Conservation (phyloP, 2,329 filamentous ascomycete genomes). For the Calonectria henricotiae region DNA sequence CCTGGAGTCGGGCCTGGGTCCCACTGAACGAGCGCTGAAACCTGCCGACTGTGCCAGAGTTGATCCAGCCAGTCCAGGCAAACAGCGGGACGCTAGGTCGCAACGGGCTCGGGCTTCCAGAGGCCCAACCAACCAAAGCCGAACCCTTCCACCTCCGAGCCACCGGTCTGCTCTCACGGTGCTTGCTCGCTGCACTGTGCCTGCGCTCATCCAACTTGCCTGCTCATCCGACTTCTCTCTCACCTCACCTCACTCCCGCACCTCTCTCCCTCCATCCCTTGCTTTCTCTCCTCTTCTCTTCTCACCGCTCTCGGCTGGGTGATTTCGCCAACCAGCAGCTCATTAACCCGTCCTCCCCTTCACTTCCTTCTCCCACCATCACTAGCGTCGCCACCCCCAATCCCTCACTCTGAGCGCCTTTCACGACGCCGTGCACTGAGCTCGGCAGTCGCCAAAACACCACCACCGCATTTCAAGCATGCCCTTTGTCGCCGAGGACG, state of each 20-base stretch:
- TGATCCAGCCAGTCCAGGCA: conserved; percentile 24
- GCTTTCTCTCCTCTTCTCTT: conserved; percentile 32
- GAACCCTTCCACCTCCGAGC: conserved; percentile 34
- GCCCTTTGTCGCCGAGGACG: conserved; percentile 58
- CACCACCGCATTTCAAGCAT: conserved; percentile 48
- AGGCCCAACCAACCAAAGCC: conserved; percentile 25
- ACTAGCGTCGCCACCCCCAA: conserved; percentile 5
- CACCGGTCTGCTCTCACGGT: conserved; percentile 30
- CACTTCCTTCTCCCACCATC: neutral
- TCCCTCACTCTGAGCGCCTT: conserved; percentile 40
- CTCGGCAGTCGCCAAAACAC: conserved; percentile 23
- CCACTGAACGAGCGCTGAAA: conserved; percentile 22
- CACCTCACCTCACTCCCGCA: conserved; percentile 26
- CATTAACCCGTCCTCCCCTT: neutral
- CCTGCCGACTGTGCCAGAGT: conserved; percentile 6
- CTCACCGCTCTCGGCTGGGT: conserved; percentile 23
- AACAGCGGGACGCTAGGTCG: conserved; percentile 27
- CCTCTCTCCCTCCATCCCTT: conserved; percentile 38
- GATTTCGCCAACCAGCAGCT: conserved; percentile 3
- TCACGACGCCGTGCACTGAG: conserved; percentile 28
- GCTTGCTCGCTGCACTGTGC: conserved; percentile 22
- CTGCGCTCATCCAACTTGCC: conserved; percentile 11
- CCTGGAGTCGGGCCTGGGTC: conserved; percentile 19
- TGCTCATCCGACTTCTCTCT: conserved; percentile 21
- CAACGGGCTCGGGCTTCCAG: conserved; percentile 11